These are phyloP conservation scores for Cyanidiococcus yangmingshanensis DNA, from an alignment of 23 red algal species.

Conservation along the genomic window DNA sequence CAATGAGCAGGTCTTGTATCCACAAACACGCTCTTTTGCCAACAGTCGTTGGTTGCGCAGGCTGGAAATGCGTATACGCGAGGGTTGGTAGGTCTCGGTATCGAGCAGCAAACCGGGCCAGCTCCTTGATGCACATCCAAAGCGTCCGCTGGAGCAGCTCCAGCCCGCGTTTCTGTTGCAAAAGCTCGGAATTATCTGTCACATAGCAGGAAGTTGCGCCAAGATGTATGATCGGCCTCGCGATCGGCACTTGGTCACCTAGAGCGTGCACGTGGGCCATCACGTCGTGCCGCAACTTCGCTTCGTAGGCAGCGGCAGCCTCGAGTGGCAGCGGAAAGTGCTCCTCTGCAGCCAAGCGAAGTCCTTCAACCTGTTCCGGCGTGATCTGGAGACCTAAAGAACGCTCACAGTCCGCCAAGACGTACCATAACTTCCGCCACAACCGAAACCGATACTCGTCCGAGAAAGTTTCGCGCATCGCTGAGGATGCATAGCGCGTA, in stretches of 20 bases:
- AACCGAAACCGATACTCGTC: slow-evolving; percentile 67
- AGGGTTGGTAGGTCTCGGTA: slow-evolving; percentile 45
- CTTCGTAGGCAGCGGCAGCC: slow-evolving; percentile 51
- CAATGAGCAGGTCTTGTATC: slow-evolving; percentile 79
- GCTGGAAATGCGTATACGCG: slow-evolving; percentile 83
- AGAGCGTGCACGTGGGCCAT: slow-evolving; percentile 96
- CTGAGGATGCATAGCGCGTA: slow-evolving; percentile 71
- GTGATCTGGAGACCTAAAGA: slow-evolving; percentile 59
- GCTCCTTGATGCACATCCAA: slow-evolving; percentile 36
- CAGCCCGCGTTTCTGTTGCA: slow-evolving; percentile 60
- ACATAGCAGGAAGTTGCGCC: slow-evolving; percentile 87
- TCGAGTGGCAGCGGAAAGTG: slow-evolving; percentile 28
- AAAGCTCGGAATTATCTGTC: slow-evolving; percentile 80
- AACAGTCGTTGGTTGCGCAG: slow-evolving; percentile 88
- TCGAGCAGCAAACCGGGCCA: slow-evolving; percentile 49
- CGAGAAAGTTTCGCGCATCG: slow-evolving; percentile 79
- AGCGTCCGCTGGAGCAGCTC: slow-evolving; percentile 42
- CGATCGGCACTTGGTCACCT: slow-evolving; percentile 80
- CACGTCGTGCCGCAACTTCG: slow-evolving; percentile 73
- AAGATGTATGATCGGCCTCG: slow-evolving; percentile 80
- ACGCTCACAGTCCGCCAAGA: slow-evolving; percentile 49
- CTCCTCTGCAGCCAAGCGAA: slow-evolving; percentile 51
- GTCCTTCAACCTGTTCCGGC: slow-evolving; percentile 43
- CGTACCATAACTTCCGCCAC: slow-evolving; percentile 73
- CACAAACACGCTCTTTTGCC: slow-evolving; percentile 86